Evolutionary conservation across 1,284 basidiomycete genomes (phyloP), one percentile per base, ranked within the genome.

Genomic region (Exobasidium rhododendri): DNA sequence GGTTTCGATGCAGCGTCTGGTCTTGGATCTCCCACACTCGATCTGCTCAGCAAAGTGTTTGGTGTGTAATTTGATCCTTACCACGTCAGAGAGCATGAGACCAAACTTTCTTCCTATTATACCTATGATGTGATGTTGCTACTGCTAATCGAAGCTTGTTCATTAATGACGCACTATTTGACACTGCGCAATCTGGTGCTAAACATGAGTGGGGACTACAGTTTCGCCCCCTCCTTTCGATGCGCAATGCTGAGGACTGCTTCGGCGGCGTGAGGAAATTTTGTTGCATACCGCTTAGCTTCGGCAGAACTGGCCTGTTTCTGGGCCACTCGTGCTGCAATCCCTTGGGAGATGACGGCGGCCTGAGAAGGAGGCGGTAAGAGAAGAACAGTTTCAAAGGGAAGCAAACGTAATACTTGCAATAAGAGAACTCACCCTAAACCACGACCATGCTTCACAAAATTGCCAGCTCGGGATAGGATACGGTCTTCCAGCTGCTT

Each of bases 301-400:
- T 74, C 82, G 65, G 91, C 92, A 0, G 89, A 91, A 72, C 88
- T 91, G 0, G 92, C 92, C 49, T 62, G 60, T 6, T 90, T 86
- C 51, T 87, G 84, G 0, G 91, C 90, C 56, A 86, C 86, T 14
- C 94, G 86, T 3, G 94, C 94, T 1, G 93, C 91, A 64, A 97
- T 94, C 2, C 94, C 94, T 81, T 97, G 94, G 0, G 86, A 83
- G 70, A 97, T 97, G 64, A 97, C 86, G 0, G 91, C 86, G 43
- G 91, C 81, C 88, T 65, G 31, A 26, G 14, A 30, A 20, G 78
- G 70, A 65, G 47, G 50, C 54, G 40, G 51, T 57, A 32, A 47
- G 22, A 51, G 22, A 2, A 26, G 55, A 7, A 54, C 44, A n/a
- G n/a, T n/a, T n/a, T n/a, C n/a, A n/a, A n/a, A n/a, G n/a, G n/a